Evolutionary conservation across 23 red algal species (phyloP).

Genomic region (Gracilaria caudata): DNA sequence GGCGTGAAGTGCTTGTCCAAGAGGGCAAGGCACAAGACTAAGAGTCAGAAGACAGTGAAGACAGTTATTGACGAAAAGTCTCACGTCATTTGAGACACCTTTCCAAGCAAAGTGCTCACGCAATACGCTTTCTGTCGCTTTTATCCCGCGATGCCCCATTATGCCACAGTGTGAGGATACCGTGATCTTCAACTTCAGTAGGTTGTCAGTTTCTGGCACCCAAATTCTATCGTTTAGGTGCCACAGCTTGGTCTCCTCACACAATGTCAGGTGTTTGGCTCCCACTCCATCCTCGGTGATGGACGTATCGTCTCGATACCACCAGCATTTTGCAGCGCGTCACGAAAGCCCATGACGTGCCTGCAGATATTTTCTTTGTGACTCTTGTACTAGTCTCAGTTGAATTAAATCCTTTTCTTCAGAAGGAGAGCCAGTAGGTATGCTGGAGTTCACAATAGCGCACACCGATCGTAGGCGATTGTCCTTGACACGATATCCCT

Average conservation of each 20-base stretch:
- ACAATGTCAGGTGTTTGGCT: no score
- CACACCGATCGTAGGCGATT: no score
- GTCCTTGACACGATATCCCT: slow-evolving; percentile 2
- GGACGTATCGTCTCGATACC: no score
- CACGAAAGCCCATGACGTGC: no score
- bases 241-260: no score
- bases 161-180: slow-evolving; percentile 19
- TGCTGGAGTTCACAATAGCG: no score
- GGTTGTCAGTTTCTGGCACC: neutral
- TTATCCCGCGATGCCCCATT: slow-evolving; percentile 19
- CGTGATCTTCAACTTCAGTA: slow-evolving; percentile 9
- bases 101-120: slow-evolving; percentile 16
- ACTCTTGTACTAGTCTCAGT: no score
- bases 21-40: neutral
- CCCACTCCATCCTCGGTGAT: no score
- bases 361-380: no score
- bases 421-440: no score
- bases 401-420: no score
- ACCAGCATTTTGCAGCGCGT: no score
- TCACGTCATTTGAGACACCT: neutral
- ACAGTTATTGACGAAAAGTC: neutral
- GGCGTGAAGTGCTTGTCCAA: slow-evolving; percentile 6
- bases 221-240: neutral
- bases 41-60: slow-evolving; percentile 5
- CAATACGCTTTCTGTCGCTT: slow-evolving; percentile 8